Evolutionary conservation across 1,284 basidiomycete genomes (phyloP), one percentile per base, ranked within the genome.

Genomic region (Puccinia brachypodii): DNA sequence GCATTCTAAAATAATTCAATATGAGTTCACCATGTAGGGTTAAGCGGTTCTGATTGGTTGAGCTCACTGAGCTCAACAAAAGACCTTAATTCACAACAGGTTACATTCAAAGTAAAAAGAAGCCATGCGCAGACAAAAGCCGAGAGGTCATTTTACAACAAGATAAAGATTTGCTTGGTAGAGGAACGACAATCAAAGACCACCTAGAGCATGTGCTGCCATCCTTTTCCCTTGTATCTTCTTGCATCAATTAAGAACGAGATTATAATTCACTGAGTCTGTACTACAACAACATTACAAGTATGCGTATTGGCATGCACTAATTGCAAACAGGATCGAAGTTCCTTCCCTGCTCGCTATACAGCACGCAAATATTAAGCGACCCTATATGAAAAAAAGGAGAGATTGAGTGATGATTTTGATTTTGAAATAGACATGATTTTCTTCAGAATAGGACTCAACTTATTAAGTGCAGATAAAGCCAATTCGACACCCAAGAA

Each of bases 401-500:
- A 68, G 22, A n/a, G 25, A n/a, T 9, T 68, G 16, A 68, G 64
- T 68, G 19, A 19, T 3, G 19, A 25, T 68, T 25, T n/a, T n/a
- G n/a, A n/a, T 16, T 40, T 42, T 1, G 19, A 25, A 44, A 33
- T 0, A 9, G 16, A n/a, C 1, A 38, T 38, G 3, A 1, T 16
- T 33, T 58, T 31, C n/a, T n/a, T n/a, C n/a, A n/a, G n/a, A n/a
- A 28, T 19, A 72, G 40, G 22, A 74, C 80, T 69, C 60, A 81
- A 81, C 80, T 81, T 81, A 53, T 81, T 76, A 13, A 81, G 62
- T 3, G 56, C 72, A n/a, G 60, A 50, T 56, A 81, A 69, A 42
- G 81, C 79, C 7, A 81, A 28, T 60, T 84, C 82, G 42, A 83
- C 78, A 90, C 93, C 88, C 85, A 95, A 92, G 89, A 96, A 96